Conservation (phyloP, 164 flowering plant genomes). For the Piper longum region DNA sequence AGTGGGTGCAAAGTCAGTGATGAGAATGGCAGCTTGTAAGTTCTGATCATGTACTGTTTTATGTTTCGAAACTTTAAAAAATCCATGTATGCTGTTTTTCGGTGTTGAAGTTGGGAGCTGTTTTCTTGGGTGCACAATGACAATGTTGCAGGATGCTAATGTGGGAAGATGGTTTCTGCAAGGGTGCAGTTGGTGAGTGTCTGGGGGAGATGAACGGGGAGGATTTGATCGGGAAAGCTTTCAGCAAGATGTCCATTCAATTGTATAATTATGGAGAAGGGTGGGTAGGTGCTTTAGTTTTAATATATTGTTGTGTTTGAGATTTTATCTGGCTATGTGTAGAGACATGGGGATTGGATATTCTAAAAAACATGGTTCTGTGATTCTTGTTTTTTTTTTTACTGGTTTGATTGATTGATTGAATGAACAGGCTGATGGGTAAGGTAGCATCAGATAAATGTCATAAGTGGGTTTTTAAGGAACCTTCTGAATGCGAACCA, state of each 20-base stretch:
- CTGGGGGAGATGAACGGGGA: slow-evolving; percentile 75
- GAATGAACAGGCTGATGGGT: slow-evolving; percentile 86
- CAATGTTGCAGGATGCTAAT: slow-evolving; percentile 69
- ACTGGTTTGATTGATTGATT: slow-evolving; percentile 10
- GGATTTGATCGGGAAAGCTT: slow-evolving; percentile 87
- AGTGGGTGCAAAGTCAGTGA: slow-evolving; percentile 92
- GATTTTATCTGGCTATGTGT: not conserved
- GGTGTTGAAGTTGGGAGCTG: not conserved
- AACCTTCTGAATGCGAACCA: slow-evolving; percentile 87
- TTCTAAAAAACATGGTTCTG: not conserved
- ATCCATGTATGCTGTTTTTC: slow-evolving; percentile 24
- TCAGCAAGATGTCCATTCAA: slow-evolving; percentile 99
- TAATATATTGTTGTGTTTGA: slow-evolving; percentile 1
- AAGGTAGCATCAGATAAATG: slow-evolving; percentile 99
- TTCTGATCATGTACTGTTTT: slow-evolving; percentile 1
- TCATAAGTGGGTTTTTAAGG: slow-evolving; percentile 99
- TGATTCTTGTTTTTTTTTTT: not conserved
- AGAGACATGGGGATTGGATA: not conserved
- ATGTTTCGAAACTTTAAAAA: not conserved
- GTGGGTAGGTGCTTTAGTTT: slow-evolving; percentile 72
- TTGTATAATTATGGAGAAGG: slow-evolving; percentile 99
- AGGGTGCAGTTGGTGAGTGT: slow-evolving; percentile 58
- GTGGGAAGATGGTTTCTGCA: slow-evolving; percentile 99
- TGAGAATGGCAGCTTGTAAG: slow-evolving; percentile 82
- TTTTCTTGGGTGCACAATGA: not conserved